A percentile compares a stretch with the other conserved stretches of the same genome.
Conservation (phyloP, 2,329 filamentous ascomycete species). For the Nemania sp. region DNA sequence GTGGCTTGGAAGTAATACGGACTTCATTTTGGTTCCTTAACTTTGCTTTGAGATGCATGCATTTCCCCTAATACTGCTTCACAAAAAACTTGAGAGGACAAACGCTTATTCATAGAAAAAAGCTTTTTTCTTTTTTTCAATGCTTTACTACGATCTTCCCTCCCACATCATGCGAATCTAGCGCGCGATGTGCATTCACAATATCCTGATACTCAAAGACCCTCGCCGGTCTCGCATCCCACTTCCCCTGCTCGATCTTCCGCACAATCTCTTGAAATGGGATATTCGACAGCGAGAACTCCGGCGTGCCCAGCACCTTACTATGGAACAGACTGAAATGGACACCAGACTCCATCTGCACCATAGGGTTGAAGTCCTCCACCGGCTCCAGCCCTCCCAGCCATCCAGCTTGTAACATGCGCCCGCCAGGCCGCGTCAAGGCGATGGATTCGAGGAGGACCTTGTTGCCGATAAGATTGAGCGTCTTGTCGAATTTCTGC, state of each 20-base stretch:
- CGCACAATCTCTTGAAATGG: constrained; percentile 54
- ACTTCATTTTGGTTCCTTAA: neutral
- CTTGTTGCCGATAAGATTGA: constrained; percentile 56
- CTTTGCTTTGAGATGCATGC: neutral
- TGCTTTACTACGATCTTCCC: constrained; percentile 54
- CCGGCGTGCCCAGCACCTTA: constrained; percentile 52
- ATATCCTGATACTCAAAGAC: constrained; percentile 53
- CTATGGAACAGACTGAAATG: constrained; percentile 60
- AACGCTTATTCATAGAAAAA: neutral
- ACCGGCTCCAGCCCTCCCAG: constrained; percentile 57
- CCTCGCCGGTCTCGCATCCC: constrained; percentile 51
- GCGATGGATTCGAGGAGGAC: constrained; percentile 55
- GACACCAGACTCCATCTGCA: constrained; percentile 59
- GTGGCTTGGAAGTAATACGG: neutral
- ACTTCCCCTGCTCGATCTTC: constrained; percentile 53
- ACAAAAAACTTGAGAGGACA: neutral
- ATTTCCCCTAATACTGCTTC: neutral
- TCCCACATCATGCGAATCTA: constrained; percentile 51
- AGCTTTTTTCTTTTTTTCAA: neutral
- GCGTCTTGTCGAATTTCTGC: constrained; percentile 53
- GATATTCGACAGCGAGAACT: constrained; percentile 55
- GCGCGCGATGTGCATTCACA: constrained; percentile 49
- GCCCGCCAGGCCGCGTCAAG: constrained; percentile 52
- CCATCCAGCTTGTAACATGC: constrained; percentile 55
- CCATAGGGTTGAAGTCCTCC: constrained; percentile 56